Percentiles rank a stretch among this genome's conserved stretches.
Conservation (phyloP, 202 grass and related monocot species). For the Panicum virgatum region DNA sequence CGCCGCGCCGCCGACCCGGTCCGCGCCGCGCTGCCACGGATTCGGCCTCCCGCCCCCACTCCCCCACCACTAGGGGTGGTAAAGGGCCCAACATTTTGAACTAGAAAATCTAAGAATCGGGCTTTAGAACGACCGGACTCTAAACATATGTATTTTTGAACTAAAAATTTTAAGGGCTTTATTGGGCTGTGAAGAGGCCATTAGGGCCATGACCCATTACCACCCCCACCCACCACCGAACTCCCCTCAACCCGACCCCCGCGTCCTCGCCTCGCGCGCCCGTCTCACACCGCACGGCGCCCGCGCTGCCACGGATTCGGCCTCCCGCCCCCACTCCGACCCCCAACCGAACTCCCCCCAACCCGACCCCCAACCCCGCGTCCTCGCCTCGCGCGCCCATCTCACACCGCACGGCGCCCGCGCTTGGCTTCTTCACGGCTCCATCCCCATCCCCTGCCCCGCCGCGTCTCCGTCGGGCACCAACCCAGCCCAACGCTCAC, state of each 20-base stretch:
- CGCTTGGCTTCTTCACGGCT: conserved; percentile 19
- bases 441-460: not conserved
- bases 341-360: conserved; percentile 17
- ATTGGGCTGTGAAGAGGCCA: too few relatives aligned
- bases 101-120: too few relatives aligned
- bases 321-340: not conserved
- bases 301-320: not conserved
- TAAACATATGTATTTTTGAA: too few relatives aligned
- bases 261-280: not conserved
- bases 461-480: conserved; percentile 48
- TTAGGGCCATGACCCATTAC: too few relatives aligned
- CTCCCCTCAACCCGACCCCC: not conserved
- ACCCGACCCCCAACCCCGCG: not conserved
- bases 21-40: not conserved
- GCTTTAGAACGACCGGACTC: too few relatives aligned
- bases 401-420: not conserved
- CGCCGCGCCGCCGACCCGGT: conserved; percentile 1
- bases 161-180: too few relatives aligned
- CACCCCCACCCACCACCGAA: conserved; percentile 14
- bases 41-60: not conserved
- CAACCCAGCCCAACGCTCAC: conserved; percentile 35
- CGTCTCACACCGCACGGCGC: not conserved
- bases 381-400: not conserved
- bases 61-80: too few relatives aligned
- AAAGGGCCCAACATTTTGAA: too few relatives aligned